Percentiles rank a stretch among this genome's conserved stretches.
Conservation (phyloP, 1,284 basidiomycete genomes). For the Cerrena zonata region DNA sequence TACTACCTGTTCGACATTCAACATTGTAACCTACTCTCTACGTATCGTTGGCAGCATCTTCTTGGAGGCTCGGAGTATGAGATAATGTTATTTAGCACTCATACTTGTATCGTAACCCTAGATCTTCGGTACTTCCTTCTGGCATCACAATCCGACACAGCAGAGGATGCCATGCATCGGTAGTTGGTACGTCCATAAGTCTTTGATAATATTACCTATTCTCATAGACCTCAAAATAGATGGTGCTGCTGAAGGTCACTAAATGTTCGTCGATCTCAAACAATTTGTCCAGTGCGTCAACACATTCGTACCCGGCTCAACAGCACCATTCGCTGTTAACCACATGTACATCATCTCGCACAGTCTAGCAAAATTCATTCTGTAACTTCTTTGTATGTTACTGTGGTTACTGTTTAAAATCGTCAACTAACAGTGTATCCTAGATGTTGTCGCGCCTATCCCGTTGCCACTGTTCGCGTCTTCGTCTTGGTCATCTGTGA, state of each 20-base stretch:
- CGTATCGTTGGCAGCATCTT: too few species aligned
- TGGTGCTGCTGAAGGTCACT: conserved; percentile 62
- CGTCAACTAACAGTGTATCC: conserved; percentile 1
- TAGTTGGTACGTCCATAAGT: conserved; percentile 47
- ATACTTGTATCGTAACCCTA: too few species aligned
- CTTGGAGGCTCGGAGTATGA: too few species aligned
- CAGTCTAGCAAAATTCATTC: conserved; percentile 64
- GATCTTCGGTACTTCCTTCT: too few species aligned
- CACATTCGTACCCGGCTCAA: neutral
- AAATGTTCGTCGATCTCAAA: conserved; percentile 65
- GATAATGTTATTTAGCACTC: too few species aligned
- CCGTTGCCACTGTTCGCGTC: conserved; percentile 63
- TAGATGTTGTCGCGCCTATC: conserved; percentile 63
- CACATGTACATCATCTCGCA: conserved; percentile 56
- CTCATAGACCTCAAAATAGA: conserved; percentile 29
- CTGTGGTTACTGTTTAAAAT: neutral
- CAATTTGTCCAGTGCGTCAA: conserved; percentile 55
- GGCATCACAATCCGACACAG: too few species aligned
- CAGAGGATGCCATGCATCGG: too few species aligned
- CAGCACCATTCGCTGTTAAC: neutral
- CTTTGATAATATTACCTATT: neutral
- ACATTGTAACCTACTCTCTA: too few species aligned
- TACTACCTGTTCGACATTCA: too few species aligned
- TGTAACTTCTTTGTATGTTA: conserved; percentile 53
- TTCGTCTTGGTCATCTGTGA: conserved; percentile 63